A percentile compares a stretch with the other conserved stretches of the same genome.
Evolutionary conservation across 2,329 filamentous ascomycete species (phyloP).

Genomic region (Nigrospora sphaerica): DNA sequence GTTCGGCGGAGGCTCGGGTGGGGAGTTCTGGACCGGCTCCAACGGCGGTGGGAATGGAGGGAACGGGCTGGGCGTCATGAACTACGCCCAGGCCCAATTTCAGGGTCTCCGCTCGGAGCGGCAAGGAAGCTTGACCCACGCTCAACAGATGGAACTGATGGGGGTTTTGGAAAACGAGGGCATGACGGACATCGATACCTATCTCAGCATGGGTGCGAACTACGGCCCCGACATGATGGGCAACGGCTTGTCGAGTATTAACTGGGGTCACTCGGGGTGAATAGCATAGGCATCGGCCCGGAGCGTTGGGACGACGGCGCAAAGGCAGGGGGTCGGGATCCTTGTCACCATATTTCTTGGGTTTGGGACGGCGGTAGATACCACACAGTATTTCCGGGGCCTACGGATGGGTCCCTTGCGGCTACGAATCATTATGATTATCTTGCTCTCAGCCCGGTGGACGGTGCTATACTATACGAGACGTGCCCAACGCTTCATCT

Average conservation of each 20-base stretch:
- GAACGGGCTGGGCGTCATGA: slow-evolving; percentile 16
- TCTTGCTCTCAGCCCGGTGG: too few relatives aligned
- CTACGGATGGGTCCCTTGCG: too few relatives aligned
- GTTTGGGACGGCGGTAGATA: neutral
- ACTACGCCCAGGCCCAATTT: slow-evolving; percentile 13
- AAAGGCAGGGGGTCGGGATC: neutral
- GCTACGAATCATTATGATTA: too few relatives aligned
- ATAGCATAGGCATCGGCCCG: too few relatives aligned
- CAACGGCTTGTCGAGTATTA: neutral
- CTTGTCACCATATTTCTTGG: neutral
- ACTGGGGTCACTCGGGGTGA: neutral
- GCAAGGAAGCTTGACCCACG: slow-evolving; percentile 66
- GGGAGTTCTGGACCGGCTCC: slow-evolving; percentile 33
- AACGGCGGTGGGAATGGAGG: slow-evolving; percentile 16
- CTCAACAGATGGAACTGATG: slow-evolving; percentile 81
- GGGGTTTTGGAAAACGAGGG: slow-evolving; percentile 67
- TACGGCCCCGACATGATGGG: slow-evolving; percentile 3
- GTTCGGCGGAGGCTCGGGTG: slow-evolving; percentile 31
- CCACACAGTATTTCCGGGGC: neutral
- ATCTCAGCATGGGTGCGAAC: slow-evolving; percentile 39
- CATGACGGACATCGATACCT: slow-evolving; percentile 53
- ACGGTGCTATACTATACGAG: too few relatives aligned
- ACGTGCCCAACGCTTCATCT: too few relatives aligned
- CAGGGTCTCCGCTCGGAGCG: slow-evolving; percentile 34
- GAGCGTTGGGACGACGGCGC: too few relatives aligned